Evolutionary conservation across 1,284 basidiomycete species (phyloP).

Genomic region (Sanghuangporus weigelae): DNA sequence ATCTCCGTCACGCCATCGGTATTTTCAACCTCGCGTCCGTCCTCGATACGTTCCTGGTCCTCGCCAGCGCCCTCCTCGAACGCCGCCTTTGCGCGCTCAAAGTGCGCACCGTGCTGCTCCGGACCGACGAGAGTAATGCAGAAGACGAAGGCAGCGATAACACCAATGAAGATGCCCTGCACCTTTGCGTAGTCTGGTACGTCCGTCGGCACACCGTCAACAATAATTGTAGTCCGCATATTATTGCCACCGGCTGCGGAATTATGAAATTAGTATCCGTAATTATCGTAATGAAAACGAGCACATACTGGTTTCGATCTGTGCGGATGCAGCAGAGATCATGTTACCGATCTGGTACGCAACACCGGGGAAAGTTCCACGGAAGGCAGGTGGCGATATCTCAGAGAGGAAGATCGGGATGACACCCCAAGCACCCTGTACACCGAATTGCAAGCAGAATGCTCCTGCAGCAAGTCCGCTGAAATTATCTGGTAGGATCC

Average conservation of each 20-base stretch:
- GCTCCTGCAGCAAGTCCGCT: slow-evolving; percentile 66
- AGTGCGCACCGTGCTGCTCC: slow-evolving; percentile 76
- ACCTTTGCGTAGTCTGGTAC: slow-evolving; percentile 81
- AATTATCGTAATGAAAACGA: slow-evolving; percentile 9
- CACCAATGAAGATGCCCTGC: slow-evolving; percentile 86
- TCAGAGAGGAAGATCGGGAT: slow-evolving; percentile 88
- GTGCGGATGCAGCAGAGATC: slow-evolving; percentile 82
- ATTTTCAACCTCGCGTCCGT: slow-evolving; percentile 19
- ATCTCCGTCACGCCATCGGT: background rate
- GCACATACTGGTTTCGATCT: slow-evolving; percentile 81
- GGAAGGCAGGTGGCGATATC: slow-evolving; percentile 88
- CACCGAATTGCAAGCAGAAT: slow-evolving; percentile 83
- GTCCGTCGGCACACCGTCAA: slow-evolving; percentile 37
- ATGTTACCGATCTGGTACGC: slow-evolving; percentile 91
- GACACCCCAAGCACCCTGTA: slow-evolving; percentile 82
- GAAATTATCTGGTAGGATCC: slow-evolving; percentile 77
- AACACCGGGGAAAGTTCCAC: slow-evolving; percentile 89
- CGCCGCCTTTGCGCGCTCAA: slow-evolving; percentile 78
- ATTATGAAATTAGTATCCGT: slow-evolving; percentile 1
- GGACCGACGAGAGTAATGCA: slow-evolving; percentile 67
- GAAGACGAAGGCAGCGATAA: slow-evolving; percentile 61
- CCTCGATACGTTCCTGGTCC: slow-evolving; percentile 30
- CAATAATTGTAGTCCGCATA: slow-evolving; percentile 45
- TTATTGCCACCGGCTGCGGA: slow-evolving; percentile 55
- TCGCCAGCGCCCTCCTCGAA: slow-evolving; percentile 68